These are phyloP conservation scores for Fusarium incarnatum DNA, from an alignment of 2,329 filamentous ascomycete genomes.

Conservation along the genomic window DNA sequence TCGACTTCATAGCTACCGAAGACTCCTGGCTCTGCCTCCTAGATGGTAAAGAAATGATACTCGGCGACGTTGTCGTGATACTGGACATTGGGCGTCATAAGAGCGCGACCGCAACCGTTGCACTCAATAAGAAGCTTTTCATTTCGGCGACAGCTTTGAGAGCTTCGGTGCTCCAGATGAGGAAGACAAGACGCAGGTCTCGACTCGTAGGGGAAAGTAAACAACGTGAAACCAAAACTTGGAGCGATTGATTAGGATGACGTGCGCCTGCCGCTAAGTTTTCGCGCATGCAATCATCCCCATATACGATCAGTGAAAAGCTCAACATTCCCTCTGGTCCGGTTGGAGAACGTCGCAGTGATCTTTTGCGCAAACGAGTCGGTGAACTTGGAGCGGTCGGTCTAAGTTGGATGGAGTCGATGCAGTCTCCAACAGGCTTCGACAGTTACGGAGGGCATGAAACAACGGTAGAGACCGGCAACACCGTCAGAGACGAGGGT, in stretches of 20 bases:
- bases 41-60: background rate
- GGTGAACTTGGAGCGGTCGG: background rate
- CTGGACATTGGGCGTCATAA: background rate
- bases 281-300: background rate
- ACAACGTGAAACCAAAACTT: background rate
- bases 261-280: background rate
- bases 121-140: background rate
- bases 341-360: background rate
- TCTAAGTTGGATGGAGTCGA: background rate
- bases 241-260: background rate
- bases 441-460: constrained; percentile 99
- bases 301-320: background rate
- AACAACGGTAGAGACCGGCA: constrained; percentile 99
- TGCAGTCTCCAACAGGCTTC: too few species aligned
- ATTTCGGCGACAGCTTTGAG: background rate
- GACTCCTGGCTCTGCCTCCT: background rate
- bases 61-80: background rate
- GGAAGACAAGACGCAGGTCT: background rate
- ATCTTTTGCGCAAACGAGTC: fast-evolving
- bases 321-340: background rate
- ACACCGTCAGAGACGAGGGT: constrained; percentile 98
- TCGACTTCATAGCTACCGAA: background rate
- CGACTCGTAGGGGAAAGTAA: background rate
- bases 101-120: background rate
- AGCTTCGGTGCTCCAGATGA: background rate